Conservation (phyloP, 1,139 yeast species). For the Hanseniaspora sp. region DNA sequence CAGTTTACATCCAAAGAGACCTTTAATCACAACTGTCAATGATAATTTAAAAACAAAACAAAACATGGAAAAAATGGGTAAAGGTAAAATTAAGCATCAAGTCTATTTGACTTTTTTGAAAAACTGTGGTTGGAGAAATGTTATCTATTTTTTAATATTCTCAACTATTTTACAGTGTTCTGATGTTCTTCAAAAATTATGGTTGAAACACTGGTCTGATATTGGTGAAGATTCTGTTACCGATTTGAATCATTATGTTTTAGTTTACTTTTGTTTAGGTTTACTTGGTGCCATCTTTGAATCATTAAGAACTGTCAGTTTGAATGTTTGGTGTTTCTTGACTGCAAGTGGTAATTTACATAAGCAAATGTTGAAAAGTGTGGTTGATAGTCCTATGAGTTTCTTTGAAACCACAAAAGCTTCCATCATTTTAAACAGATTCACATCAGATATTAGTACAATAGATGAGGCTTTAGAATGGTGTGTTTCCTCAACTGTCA, state of each 20-base stretch:
- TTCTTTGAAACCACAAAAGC: slow-evolving; percentile 53
- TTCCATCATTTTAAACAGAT: slow-evolving; percentile 48
- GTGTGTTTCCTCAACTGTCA: slow-evolving; percentile 71
- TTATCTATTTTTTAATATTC: slow-evolving; percentile 42
- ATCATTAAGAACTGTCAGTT: slow-evolving; percentile 39
- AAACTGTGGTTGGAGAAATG: slow-evolving; percentile 70
- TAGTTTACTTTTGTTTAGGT: slow-evolving; percentile 51
- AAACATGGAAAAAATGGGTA: slow-evolving; percentile 70
- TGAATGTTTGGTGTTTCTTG: slow-evolving; percentile 39
- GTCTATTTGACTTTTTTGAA: slow-evolving; percentile 73
- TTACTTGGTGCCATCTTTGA: slow-evolving; percentile 34
- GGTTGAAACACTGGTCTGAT: slow-evolving; percentile 51
- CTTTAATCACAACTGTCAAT: slow-evolving; percentile 61
- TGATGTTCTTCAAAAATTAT: slow-evolving; percentile 58
- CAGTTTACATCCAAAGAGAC: slow-evolving; percentile 24
- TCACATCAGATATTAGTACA: slow-evolving; percentile 51
- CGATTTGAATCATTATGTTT: slow-evolving; percentile 43
- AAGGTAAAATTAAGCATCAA: slow-evolving; percentile 87
- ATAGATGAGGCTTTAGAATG: slow-evolving; percentile 58
- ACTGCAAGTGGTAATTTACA: slow-evolving; percentile 42
- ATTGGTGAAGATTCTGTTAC: slow-evolving; percentile 32
- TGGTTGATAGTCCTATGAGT: slow-evolving; percentile 46
- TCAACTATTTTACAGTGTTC: slow-evolving; percentile 50
- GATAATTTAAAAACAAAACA: slow-evolving; percentile 42
- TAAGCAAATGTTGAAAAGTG: slow-evolving; percentile 33